Base-by-base conservation (phyloP, 1,284 basidiomycete genomes). In the Dichomitus squalens region DNA sequence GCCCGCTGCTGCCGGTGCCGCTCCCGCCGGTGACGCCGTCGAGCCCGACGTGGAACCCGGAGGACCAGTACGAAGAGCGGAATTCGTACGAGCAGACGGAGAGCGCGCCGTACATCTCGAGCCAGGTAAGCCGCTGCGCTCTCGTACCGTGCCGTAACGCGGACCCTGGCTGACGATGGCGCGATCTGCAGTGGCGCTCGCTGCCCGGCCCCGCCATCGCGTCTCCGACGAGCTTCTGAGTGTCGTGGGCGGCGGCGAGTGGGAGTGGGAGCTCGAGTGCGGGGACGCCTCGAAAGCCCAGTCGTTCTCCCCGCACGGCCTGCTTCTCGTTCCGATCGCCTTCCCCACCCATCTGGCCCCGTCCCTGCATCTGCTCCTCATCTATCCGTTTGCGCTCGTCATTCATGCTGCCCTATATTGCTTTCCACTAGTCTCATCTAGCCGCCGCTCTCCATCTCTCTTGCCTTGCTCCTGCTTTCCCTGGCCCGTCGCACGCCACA, bases 141-240 rank as follows among this genome's bases (percentile, higher is more conserved):
- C 25, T 25, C 39, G 29, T 49, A 16, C 55, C 18, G 25, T 52
- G 33, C 31, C 40, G 34, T 34, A 35, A 35, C 25, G 29, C 18
- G 11, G 20, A 21, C 44, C 40, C 41, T 20, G 35, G 57, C 51
- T 54, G 18, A 58, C 52, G 50, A 53, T 59, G 54, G 44, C 52
- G 52, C 53, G 38, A 53, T 57, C 49, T 53, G 47, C 61, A 75
- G 73, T 75, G 73, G 73, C 66, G 72, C 55, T 69, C 65, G 49
- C 66, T 75, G 56, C 73, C 73, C 53, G 73, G 73, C 50, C 73
- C 70, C 31, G 72, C 73, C 18, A 70, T 72, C 55, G 65, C 68
- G 16, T 68, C 67, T 21, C 66, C 70, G 35, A 64, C 60, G 21
- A 66, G 63, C 48, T 65, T 70, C 41, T 68, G 60, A 68, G 25